Evolutionary conservation across 371 early-diverging fungal genomes (phyloP).

Genomic region (Rhizomucor pusillus): DNA sequence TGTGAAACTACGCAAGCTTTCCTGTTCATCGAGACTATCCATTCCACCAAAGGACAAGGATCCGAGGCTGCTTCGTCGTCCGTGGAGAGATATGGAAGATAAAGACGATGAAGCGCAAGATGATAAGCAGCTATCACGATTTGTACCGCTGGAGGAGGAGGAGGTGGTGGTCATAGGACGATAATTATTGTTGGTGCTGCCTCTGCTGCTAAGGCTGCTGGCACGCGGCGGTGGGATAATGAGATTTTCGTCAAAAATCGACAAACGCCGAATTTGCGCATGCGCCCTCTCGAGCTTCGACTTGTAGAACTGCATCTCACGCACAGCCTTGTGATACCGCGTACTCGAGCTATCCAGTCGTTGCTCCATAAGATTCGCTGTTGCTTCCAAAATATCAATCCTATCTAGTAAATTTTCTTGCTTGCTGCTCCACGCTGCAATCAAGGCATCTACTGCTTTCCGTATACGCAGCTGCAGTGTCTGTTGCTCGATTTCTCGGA

Average conservation of each 20-base stretch:
- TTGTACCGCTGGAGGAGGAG: too few relatives aligned
- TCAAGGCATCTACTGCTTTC: background rate
- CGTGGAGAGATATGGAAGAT: too few relatives aligned
- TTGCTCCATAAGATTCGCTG: background rate
- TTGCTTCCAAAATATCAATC: background rate
- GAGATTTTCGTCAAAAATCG: too few relatives aligned
- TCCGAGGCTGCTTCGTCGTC: too few relatives aligned
- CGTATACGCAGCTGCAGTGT: background rate
- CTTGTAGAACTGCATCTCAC: constrained; percentile 15
- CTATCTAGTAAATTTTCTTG: background rate
- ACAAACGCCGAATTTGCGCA: background rate
- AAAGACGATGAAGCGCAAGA: too few relatives aligned
- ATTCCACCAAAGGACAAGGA: too few relatives aligned
- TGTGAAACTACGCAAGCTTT: too few relatives aligned
- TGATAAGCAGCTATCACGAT: too few relatives aligned
- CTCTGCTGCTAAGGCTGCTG: background rate
- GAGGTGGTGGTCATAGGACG: too few relatives aligned
- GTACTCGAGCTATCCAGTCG: background rate
- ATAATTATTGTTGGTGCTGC: background rate
- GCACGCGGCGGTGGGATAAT: too few relatives aligned
- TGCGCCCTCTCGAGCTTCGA: constrained; percentile 6
- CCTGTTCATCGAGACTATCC: too few relatives aligned
- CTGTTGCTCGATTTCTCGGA: background rate
- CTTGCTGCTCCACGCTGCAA: background rate
- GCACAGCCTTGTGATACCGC: constrained; percentile 17